Evolutionary conservation across 73 alveolate genomes (phyloP).

Genomic region (Tetrahymena malaccensis): DNA sequence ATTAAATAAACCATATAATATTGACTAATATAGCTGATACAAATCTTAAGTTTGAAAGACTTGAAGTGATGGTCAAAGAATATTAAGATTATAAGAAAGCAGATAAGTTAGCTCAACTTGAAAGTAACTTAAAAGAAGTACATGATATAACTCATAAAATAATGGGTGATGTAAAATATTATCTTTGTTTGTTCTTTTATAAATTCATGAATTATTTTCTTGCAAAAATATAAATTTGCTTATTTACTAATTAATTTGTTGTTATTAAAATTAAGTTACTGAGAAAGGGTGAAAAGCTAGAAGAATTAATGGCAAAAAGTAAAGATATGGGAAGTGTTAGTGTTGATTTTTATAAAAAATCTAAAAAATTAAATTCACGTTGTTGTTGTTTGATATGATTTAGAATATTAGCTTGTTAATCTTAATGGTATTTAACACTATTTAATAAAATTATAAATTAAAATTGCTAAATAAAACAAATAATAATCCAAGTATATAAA

Average conservation of each 20-base stretch:
- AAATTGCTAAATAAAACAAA: no score
- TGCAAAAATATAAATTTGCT: neutral
- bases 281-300: constrained; percentile 91
- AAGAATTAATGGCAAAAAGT: constrained; percentile 81
- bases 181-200: neutral
- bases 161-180: constrained; percentile 52
- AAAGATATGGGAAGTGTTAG: constrained; percentile 85
- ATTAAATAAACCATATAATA: no score
- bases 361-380: constrained; percentile 73
- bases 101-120: constrained; percentile 77
- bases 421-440: no score
- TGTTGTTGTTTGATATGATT: constrained; percentile 62
- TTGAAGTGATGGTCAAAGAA: constrained; percentile 60
- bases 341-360: constrained; percentile 85
- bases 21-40: constrained; percentile 51
- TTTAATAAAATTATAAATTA: no score
- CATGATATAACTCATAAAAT: constrained; percentile 80
- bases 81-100: constrained; percentile 89
- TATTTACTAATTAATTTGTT: neutral
- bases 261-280: constrained; percentile 31
- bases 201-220: neutral
- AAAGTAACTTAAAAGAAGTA: constrained; percentile 80
- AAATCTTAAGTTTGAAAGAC: constrained; percentile 62
- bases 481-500: no score
- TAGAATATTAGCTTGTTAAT: neutral